A percentile compares a stretch with the other conserved stretches of the same genome.
These are phyloP conservation scores for Mucor lusitanicus DNA, from an alignment of 371 early-diverging fungal genomes.

Conservation along the genomic window DNA sequence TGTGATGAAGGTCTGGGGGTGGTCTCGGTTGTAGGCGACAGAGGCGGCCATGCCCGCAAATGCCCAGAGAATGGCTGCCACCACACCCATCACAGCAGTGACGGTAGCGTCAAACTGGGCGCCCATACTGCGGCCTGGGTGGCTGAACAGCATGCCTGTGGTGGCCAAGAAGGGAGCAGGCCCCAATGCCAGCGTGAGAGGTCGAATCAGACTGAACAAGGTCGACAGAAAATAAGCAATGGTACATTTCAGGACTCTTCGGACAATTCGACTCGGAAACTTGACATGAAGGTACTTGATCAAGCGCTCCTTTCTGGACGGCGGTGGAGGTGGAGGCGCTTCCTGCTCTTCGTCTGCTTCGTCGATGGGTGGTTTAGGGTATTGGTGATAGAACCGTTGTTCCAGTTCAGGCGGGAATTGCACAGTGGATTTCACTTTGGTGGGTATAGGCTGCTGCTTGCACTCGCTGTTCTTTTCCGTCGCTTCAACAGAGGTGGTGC, in stretches of 20 bases:
- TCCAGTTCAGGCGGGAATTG: conserved; percentile 19
- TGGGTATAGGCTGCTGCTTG: not conserved
- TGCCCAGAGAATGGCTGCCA: conserved; percentile 40
- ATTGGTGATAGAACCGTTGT: conserved; percentile 10
- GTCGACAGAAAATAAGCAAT: conserved; percentile 51
- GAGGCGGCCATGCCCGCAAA: conserved; percentile 37
- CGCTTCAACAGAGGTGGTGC: not conserved
- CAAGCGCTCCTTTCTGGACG: conserved; percentile 12
- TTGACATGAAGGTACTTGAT: conserved; percentile 29
- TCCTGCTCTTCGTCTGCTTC: conserved; percentile 6
- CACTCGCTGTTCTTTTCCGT: not conserved
- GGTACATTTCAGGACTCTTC: conserved; percentile 57
- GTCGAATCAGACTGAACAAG: conserved; percentile 44
- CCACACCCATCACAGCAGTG: conserved; percentile 42
- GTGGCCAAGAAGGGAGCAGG: conserved; percentile 44
- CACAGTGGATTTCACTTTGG: not conserved
- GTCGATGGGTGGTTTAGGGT: conserved; percentile 24
- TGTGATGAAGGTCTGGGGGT: conserved; percentile 13
- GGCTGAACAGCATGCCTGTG: conserved; percentile 51
- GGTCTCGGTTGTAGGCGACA: conserved; percentile 33
- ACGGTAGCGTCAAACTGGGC: conserved; percentile 52
- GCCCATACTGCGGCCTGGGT: conserved; percentile 55
- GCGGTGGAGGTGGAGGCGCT: conserved; percentile 2
- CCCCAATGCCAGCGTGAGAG: conserved; percentile 36
- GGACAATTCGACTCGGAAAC: conserved; percentile 54